Evolutionary conservation across 2,329 filamentous ascomycete genomes (phyloP).

Genomic region (Scolecobasidium constrictum): DNA sequence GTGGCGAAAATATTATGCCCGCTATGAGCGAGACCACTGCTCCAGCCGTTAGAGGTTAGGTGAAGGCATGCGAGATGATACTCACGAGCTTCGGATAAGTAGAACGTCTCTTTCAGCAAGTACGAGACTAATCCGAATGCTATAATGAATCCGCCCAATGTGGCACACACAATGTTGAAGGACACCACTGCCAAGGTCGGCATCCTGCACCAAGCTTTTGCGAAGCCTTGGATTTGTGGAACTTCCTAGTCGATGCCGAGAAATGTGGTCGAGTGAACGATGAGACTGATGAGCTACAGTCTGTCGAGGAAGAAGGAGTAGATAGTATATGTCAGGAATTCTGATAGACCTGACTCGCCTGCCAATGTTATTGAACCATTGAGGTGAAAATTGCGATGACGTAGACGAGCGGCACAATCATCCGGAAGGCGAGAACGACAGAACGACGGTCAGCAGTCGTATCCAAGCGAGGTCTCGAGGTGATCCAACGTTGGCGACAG

Average conservation of each 20-base stretch:
- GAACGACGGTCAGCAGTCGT: too few relatives aligned
- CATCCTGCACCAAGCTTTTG: slow-evolving; percentile 32
- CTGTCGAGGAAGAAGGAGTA: too few relatives aligned
- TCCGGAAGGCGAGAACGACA: too few relatives aligned
- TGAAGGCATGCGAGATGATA: slow-evolving; percentile 15
- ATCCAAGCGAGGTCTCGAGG: too few relatives aligned
- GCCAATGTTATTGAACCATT: too few relatives aligned
- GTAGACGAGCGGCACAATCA: too few relatives aligned
- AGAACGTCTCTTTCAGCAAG: slow-evolving; percentile 79
- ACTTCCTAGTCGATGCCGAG: not conserved
- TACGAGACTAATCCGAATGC: slow-evolving; percentile 87
- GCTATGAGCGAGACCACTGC: slow-evolving; percentile 73
- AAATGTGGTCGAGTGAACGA: not conserved
- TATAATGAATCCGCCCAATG: slow-evolving; percentile 77
- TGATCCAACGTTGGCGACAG: too few relatives aligned
- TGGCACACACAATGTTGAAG: slow-evolving; percentile 76
- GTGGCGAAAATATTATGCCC: slow-evolving; percentile 68
- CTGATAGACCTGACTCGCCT: too few relatives aligned
- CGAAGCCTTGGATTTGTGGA: too few relatives aligned
- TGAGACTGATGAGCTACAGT: too few relatives aligned
- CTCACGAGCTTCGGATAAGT: slow-evolving; percentile 80
- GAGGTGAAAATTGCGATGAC: too few relatives aligned
- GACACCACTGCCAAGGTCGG: slow-evolving; percentile 55
- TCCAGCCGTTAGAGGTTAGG: not conserved
- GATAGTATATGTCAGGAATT: too few relatives aligned